Conservation (phyloP, 208 protist species). For the Trypanosoma melophagium region DNA sequence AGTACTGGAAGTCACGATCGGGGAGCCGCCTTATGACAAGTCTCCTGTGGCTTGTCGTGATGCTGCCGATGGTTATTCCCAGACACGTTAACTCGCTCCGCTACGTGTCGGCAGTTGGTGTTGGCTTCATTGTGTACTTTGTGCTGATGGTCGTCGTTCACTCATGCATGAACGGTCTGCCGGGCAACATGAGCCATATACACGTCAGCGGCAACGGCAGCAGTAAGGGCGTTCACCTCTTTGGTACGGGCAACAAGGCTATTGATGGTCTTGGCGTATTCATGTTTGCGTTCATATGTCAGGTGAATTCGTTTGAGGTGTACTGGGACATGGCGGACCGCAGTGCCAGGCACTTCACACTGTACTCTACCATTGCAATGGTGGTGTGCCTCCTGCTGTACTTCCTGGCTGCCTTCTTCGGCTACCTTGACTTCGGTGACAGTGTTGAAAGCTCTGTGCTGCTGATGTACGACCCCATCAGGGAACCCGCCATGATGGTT, state of each 20-base stretch:
- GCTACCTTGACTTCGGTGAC: too few species aligned
- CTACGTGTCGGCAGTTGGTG: constrained; percentile 48
- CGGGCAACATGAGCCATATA: constrained; percentile 8
- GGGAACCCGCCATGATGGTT: too few species aligned
- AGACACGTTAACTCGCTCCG: constrained; percentile 67
- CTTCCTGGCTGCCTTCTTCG: too few species aligned
- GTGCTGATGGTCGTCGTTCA: constrained; percentile 50
- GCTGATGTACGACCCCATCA: too few species aligned
- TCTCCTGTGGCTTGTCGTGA: constrained; percentile 52
- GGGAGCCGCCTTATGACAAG: constrained; percentile 49
- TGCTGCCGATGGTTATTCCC: constrained; percentile 64
- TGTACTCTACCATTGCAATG: too few species aligned
- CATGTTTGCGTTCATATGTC: constrained; percentile 59
- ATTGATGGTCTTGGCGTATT: constrained; percentile 37
- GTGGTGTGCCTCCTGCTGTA: too few species aligned
- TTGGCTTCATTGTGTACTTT: constrained; percentile 62
- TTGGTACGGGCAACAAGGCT: constrained; percentile 15
- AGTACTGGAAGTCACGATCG: constrained; percentile 24
- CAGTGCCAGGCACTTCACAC: too few species aligned
- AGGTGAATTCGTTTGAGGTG: constrained; percentile 50
- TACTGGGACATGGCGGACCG: constrained; percentile 44
- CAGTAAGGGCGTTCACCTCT: constrained; percentile 10
- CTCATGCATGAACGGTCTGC: constrained; percentile 39
- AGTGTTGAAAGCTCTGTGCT: too few species aligned
- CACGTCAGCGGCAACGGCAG: background rate